These are phyloP conservation scores for Aspergillus leporis DNA, from an alignment of 495 filamentous ascomycete genomes.

Conservation along the genomic window DNA sequence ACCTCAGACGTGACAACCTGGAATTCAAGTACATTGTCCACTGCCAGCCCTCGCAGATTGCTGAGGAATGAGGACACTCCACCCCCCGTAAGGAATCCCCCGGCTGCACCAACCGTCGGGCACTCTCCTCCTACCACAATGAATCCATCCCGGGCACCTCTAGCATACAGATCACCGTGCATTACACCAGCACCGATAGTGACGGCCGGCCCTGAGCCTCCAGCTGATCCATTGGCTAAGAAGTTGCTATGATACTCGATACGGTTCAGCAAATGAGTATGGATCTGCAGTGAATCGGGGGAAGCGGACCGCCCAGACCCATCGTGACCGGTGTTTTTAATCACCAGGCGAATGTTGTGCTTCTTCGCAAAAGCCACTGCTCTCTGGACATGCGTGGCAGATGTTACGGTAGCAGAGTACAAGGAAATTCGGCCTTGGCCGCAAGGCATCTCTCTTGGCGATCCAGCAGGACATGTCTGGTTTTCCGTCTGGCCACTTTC, in stretches of 20 bases:
- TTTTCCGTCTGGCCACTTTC: neutral
- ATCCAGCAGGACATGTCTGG: slow-evolving; percentile 4
- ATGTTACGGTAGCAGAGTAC: slow-evolving; percentile 16
- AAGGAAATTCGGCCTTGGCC: slow-evolving; percentile 16
- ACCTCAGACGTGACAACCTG: slow-evolving; percentile 31
- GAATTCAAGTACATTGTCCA: slow-evolving; percentile 49
- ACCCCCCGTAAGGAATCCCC: slow-evolving; percentile 55
- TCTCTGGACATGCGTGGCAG: slow-evolving; percentile 32
- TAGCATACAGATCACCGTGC: slow-evolving; percentile 45
- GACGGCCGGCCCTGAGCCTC: slow-evolving; percentile 46
- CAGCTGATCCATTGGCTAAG: slow-evolving; percentile 28
- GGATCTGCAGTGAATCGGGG: slow-evolving; percentile 48
- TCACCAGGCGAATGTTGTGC: slow-evolving; percentile 51
- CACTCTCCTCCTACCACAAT: slow-evolving; percentile 49
- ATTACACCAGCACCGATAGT: slow-evolving; percentile 50
- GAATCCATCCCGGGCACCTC: slow-evolving; percentile 38
- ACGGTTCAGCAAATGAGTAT: slow-evolving; percentile 16
- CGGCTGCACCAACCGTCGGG: slow-evolving; percentile 34
- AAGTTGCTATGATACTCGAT: slow-evolving; percentile 48
- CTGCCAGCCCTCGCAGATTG: slow-evolving; percentile 47
- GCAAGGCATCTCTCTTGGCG: slow-evolving; percentile 5
- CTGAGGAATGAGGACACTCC: slow-evolving; percentile 46
- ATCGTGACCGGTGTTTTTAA: slow-evolving; percentile 62
- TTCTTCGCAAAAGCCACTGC: slow-evolving; percentile 47
- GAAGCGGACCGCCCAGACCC: slow-evolving; percentile 47